A percentile compares a stretch with the other conserved stretches of the same genome.
These are phyloP conservation scores for Urochloa ruziziensis DNA, from an alignment of 176 grass and related monocot species.

Conservation along the genomic window DNA sequence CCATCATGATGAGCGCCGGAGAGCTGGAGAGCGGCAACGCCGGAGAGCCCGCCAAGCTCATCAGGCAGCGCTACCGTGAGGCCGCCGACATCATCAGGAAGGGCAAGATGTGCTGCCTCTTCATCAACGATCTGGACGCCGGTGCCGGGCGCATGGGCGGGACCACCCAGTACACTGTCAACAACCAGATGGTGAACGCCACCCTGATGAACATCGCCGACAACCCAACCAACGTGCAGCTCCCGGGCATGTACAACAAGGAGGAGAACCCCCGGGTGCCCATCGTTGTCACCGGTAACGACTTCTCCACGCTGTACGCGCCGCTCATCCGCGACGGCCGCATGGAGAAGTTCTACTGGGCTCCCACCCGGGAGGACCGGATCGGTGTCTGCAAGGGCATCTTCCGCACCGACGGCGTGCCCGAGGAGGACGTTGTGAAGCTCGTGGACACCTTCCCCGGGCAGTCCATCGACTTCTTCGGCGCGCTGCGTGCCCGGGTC, in stretches of 20 bases:
- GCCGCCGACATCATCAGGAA: constrained; percentile 85
- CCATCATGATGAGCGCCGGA: constrained; percentile 98
- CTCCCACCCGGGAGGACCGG: constrained; percentile 83
- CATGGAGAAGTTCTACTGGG: constrained; percentile 99
- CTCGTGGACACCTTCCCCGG: constrained; percentile 80
- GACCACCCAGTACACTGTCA: constrained; percentile 95
- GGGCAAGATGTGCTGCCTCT: constrained; percentile 95
- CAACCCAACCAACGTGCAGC: constrained; percentile 95
- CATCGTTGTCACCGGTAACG: constrained; percentile 92
- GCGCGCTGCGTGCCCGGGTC: constrained; percentile 75
- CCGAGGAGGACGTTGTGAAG: constrained; percentile 33
- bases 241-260: constrained; percentile 86
- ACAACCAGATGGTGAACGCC: constrained; percentile 99
- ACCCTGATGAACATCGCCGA: constrained; percentile 99
- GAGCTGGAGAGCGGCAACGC: constrained; percentile 98
- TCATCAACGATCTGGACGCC: constrained; percentile 98
- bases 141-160: constrained; percentile 87
- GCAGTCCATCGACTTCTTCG: constrained; percentile 95
- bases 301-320: constrained; percentile 94
- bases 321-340: constrained; percentile 92
- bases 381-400: constrained; percentile 70
- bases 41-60: constrained; percentile 88
- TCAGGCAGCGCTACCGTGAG: constrained; percentile 92
- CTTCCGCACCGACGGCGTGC: constrained; percentile 56
- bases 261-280: constrained; percentile 73